These are phyloP conservation scores for Heracleum sosnowskyi DNA, from an alignment of 129 eudicot species.

Conservation along the genomic window DNA sequence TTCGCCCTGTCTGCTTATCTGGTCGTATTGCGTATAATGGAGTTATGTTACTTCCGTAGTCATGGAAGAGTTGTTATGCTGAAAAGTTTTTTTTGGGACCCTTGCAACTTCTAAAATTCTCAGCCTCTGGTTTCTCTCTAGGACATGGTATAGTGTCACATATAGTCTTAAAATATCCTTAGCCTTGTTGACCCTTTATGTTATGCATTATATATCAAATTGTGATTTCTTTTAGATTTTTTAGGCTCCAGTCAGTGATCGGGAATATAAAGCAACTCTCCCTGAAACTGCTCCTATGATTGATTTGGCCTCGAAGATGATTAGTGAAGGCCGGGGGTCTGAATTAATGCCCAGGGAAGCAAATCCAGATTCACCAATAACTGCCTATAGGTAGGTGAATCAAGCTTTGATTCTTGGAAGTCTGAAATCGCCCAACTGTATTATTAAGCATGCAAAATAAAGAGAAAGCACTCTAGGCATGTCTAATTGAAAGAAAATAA, in stretches of 20 bases:
- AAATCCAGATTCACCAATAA: constrained; percentile 60
- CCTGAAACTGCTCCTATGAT: constrained; percentile 92
- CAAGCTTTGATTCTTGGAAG: neutral
- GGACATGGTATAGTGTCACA: neutral
- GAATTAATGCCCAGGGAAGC: constrained; percentile 88
- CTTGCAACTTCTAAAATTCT: neutral
- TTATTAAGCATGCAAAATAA: neutral
- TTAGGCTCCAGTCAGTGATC: constrained; percentile 97
- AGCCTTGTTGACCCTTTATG: neutral
- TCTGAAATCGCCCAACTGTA: neutral
- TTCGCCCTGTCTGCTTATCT: neutral
- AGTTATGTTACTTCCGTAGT: neutral
- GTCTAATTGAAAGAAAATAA: neutral
- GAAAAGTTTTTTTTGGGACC: neutral
- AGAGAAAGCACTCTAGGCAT: neutral
- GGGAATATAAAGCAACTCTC: constrained; percentile 73
- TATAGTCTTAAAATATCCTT: neutral
- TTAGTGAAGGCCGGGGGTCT: constrained; percentile 59
- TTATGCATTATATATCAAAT: constrained; percentile 5
- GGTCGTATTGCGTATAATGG: too few species aligned
- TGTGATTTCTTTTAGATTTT: constrained; percentile 11
- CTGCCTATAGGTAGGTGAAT: constrained; percentile 63
- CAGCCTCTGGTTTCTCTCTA: neutral
- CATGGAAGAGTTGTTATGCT: neutral
- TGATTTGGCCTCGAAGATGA: constrained; percentile 79